Evolutionary conservation across 1,139 yeast genomes (phyloP), one percentile per base, ranked within the genome.

Genomic region (Yamadazyma sp.): DNA sequence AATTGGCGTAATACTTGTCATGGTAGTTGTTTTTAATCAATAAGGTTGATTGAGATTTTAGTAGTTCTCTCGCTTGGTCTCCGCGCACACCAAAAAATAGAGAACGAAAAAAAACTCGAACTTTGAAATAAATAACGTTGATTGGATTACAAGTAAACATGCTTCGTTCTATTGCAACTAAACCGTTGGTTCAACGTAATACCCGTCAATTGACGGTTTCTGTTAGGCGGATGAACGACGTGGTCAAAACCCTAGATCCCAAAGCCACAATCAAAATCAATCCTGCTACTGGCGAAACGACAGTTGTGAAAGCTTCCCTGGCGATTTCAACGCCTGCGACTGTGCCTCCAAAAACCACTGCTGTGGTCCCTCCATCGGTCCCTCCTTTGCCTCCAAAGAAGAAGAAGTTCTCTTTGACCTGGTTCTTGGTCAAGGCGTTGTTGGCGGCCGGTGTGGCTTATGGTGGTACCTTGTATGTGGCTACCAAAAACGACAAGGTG

Each of bases 401-500:
- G 44, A 67, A 66, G 57, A 52, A 52, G 41, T 64, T 62, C 42
- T 63, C 74, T 4, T 51, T 69, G 32, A 47, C 59, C 30, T 58
- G 62, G 7, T 60, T 68, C 36, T 50, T 72, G 31, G 54, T 70
- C 49, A 62, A 60, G 37, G 53, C 69, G 15, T 49, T 65, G 11
- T 43, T 66, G 7, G 42, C 60, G 18, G 61, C 65, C 2, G 50
- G 65, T 5, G 55, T 59, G 14, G 58, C 55, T 6, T 72, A 72
- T 43, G 75, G 74, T 4, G 68, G 69, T 9, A 61, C 72, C 8
- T 56, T 72, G 45, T 72, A 53, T 45, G 66, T 51, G 27, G 76
- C 77, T 43, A 70, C 76, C 41, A 72, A 70, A 51, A 70, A 65
- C 49, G 75, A 71, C 39, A 58, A 58, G 36, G 75, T 71, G 14